These are phyloP conservation scores for Solanum stenotomum DNA, from an alignment of 257 asterid genomes.

Conservation along the genomic window DNA sequence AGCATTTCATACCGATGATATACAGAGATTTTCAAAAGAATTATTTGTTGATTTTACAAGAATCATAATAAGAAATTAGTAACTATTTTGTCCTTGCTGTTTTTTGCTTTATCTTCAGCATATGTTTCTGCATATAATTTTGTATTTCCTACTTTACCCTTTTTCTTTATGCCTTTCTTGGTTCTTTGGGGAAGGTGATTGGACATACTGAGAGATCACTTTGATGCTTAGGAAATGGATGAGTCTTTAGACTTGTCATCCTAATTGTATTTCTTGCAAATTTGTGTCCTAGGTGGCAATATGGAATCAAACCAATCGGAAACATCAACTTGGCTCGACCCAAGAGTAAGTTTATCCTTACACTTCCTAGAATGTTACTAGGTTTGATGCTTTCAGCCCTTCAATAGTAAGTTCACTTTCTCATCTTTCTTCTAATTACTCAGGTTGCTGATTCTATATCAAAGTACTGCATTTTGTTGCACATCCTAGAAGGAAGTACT, in stretches of 20 bases:
- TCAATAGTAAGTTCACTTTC: neutral
- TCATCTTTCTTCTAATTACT: neutral
- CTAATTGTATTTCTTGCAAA: neutral
- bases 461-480: slow-evolving; percentile 80
- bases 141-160: neutral
- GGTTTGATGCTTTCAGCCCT: neutral
- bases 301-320: slow-evolving; percentile 50
- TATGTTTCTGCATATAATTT: neutral
- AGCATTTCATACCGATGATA: neutral
- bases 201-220: neutral
- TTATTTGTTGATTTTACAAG: neutral
- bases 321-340: slow-evolving; percentile 62
- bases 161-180: neutral
- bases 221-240: neutral
- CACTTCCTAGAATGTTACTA: neutral
- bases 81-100: neutral
- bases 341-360: slow-evolving; percentile 41
- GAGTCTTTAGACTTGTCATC: neutral
- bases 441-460: slow-evolving; percentile 70
- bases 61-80: neutral
- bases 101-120: neutral
- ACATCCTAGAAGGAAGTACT: slow-evolving; percentile 64
- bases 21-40: neutral
- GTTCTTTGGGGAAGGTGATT: neutral
- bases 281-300: slow-evolving; percentile 46